Evolutionary conservation across 2,329 filamentous ascomycete species (phyloP).

Genomic region (Claviceps sp.): DNA sequence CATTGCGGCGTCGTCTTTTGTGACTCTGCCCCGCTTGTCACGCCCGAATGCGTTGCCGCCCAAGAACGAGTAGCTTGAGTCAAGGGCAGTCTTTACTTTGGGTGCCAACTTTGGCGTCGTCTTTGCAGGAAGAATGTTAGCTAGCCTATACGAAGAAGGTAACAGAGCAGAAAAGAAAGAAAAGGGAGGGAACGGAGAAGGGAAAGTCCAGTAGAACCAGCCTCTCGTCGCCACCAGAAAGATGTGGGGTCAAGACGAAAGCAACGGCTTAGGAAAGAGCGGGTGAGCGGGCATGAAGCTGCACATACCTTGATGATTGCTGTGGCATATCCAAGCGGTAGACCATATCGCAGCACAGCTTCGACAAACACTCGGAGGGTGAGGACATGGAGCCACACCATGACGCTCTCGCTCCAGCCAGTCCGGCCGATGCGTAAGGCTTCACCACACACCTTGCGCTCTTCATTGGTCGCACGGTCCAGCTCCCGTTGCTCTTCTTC

Average conservation of each 20-base stretch:
- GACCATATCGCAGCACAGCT: conserved; percentile 88
- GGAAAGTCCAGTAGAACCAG: too few relatives aligned
- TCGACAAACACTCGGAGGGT: conserved; percentile 91
- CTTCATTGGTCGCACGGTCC: conserved; percentile 67
- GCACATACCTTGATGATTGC: conserved; percentile 65
- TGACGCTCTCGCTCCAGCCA: conserved; percentile 91
- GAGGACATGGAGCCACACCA: conserved; percentile 90
- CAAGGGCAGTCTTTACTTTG: conserved; percentile 67
- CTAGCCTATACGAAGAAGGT: neutral
- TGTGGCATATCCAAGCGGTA: conserved; percentile 81
- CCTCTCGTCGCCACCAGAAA: neutral
- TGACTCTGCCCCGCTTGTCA: conserved; percentile 85
- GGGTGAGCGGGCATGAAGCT: too few relatives aligned
- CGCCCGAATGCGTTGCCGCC: conserved; percentile 87
- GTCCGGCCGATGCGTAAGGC: conserved; percentile 74
- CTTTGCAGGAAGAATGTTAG: conserved; percentile 28
- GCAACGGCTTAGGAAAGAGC: too few relatives aligned
- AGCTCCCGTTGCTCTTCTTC: conserved; percentile 84
- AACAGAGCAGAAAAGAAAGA: neutral
- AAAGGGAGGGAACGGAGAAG: neutral
- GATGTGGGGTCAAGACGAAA: neutral
- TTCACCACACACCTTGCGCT: conserved; percentile 87
- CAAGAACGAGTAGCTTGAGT: conserved; percentile 77
- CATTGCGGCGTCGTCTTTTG: conserved; percentile 72
- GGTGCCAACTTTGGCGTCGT: conserved; percentile 70